phyloP scores from a whole-genome alignment of 345 rosid genomes.

The Excoecaria cochinchinensis region DNA sequence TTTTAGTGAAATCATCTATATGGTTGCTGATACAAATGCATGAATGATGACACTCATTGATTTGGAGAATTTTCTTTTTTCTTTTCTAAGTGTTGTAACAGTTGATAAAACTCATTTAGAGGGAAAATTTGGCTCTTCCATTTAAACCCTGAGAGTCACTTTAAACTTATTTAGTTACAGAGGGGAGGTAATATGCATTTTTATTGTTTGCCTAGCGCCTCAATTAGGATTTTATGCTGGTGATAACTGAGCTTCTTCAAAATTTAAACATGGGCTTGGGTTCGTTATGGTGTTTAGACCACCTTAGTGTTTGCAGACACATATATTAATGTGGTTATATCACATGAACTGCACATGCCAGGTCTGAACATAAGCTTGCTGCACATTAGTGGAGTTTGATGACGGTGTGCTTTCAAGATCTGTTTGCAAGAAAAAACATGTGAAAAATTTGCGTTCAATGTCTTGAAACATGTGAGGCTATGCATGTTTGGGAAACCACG shows the following conservation, averaged over 20 bases:
- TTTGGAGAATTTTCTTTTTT: too few species aligned
- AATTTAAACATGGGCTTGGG: neutral
- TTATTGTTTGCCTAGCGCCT: neutral
- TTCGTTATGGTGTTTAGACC: neutral
- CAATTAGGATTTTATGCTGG: neutral
- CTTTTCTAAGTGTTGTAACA: too few species aligned
- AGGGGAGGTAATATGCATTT: neutral
- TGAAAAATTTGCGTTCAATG: neutral
- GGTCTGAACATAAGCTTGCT: neutral
- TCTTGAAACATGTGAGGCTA: neutral
- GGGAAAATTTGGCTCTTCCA: too few species aligned
- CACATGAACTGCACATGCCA: neutral
- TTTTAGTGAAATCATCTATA: too few species aligned
- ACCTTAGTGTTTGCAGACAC: neutral
- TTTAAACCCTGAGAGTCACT: too few species aligned
- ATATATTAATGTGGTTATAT: neutral
- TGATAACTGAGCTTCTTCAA: neutral
- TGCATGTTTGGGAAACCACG: neutral
- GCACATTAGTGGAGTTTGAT: neutral
- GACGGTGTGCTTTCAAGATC: neutral
- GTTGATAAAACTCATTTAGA: too few species aligned
- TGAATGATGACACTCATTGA: neutral
- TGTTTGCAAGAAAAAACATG: neutral
- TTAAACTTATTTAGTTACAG: neutral
- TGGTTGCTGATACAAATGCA: neutral